Conservation (phyloP, 2,329 filamentous ascomycete species). For the Cytospora paraplurivora region DNA sequence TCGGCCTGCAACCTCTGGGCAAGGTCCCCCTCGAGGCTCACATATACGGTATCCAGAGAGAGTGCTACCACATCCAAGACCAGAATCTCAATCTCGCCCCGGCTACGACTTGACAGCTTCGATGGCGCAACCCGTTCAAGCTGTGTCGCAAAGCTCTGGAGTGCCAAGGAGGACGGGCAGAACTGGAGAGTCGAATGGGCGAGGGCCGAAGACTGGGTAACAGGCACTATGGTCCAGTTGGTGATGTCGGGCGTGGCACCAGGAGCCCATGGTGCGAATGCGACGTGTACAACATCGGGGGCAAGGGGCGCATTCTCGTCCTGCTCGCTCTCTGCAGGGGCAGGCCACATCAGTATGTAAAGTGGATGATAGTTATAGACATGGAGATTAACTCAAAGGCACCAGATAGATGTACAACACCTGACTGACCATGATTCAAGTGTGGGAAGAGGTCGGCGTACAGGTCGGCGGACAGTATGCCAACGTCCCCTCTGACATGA, state of each 20-base stretch:
- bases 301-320: slow-evolving; percentile 22
- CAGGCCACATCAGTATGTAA: slow-evolving; percentile 19
- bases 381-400: neutral
- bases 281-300: slow-evolving; percentile 61
- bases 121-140: slow-evolving; percentile 75
- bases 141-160: slow-evolving; percentile 77
- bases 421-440: slow-evolving; percentile 53
- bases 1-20: slow-evolving; percentile 79
- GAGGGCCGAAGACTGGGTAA: slow-evolving; percentile 64
- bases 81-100: slow-evolving; percentile 80
- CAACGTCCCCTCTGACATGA: slow-evolving; percentile 81
- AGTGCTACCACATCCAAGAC: slow-evolving; percentile 80
- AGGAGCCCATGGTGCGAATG: slow-evolving; percentile 74
- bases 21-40: slow-evolving; percentile 80
- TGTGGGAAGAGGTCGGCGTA: slow-evolving; percentile 79
- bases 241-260: slow-evolving; percentile 59
- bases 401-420: neutral
- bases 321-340: slow-evolving; percentile 13
- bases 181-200: slow-evolving; percentile 80
- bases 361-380: neutral
- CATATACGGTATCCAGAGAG: slow-evolving; percentile 80
- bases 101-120: slow-evolving; percentile 70
- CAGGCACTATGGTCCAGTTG: slow-evolving; percentile 83
- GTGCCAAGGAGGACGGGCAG: slow-evolving; percentile 68
- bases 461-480: slow-evolving; percentile 83